Evolutionary conservation across 2,329 filamentous ascomycete genomes (phyloP).

Genomic region (Emericellopsis atlantica): DNA sequence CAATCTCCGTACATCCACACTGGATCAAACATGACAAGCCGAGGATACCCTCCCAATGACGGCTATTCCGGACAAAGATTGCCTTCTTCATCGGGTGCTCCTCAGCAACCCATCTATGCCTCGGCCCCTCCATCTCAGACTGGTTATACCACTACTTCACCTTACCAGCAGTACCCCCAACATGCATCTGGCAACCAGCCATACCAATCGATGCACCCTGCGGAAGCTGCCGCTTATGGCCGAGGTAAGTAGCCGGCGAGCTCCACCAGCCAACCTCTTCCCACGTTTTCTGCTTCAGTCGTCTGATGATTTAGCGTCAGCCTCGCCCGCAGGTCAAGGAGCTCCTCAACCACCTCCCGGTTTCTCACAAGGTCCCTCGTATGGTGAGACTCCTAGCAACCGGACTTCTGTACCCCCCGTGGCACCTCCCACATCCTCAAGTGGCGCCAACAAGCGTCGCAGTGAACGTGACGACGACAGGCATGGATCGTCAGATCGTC

Average conservation of each 20-base stretch:
- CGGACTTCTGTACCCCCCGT: conserved; percentile 24
- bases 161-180: conserved; percentile 22
- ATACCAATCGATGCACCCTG: conserved; percentile 28
- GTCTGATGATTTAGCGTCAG: conserved; percentile 39
- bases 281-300: conserved; percentile 5
- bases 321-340: conserved; percentile 12
- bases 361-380: conserved; percentile 30
- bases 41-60: conserved; percentile 15
- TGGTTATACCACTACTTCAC: conserved; percentile 16
- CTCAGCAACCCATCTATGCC: conserved; percentile 19
- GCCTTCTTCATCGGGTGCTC: conserved; percentile 12
- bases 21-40: conserved; percentile 18
- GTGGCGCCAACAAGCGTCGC: conserved; percentile 21
- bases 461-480: conserved; percentile 28
- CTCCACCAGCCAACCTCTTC: neutral
- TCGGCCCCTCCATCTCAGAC: conserved; percentile 16
- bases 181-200: conserved; percentile 12
- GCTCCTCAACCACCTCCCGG: conserved; percentile 8
- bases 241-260: conserved; percentile 43
- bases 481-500: conserved; percentile 20
- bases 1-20: conserved; percentile 20
- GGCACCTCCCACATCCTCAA: conserved; percentile 15
- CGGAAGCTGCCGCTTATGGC: conserved; percentile 39
- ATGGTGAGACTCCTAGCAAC: conserved; percentile 31
- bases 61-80: conserved; percentile 16